Conservation (phyloP, 2,329 filamentous ascomycete genomes). For the Penicillium sp. region DNA sequence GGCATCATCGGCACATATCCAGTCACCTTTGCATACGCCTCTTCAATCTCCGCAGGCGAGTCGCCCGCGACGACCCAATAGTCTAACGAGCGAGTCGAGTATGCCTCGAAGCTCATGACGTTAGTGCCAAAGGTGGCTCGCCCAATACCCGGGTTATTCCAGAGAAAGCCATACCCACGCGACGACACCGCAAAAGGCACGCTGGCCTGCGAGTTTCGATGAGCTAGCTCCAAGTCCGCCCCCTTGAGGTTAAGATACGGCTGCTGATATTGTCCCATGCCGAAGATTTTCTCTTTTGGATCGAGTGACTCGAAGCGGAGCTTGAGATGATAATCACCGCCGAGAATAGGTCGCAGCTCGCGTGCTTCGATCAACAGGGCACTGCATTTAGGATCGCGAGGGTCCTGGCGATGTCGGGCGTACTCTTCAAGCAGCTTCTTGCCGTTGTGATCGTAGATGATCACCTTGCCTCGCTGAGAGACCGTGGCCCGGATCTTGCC, state of each 20-base stretch:
- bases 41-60: conserved; percentile 57
- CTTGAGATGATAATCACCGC: conserved; percentile 60
- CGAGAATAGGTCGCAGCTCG: conserved; percentile 58
- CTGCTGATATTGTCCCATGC: conserved; percentile 71
- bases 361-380: conserved; percentile 59
- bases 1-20: conserved; percentile 68
- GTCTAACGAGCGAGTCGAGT: conserved; percentile 59
- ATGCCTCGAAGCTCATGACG: conserved; percentile 62
- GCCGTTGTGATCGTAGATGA: conserved; percentile 47
- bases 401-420: conserved; percentile 52
- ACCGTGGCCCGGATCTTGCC: conserved; percentile 53
- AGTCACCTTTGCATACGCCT: conserved; percentile 58
- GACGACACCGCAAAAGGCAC: conserved; percentile 64
- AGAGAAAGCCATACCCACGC: conserved; percentile 63
- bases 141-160: conserved; percentile 67
- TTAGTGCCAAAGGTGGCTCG: conserved; percentile 63
- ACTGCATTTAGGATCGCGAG: conserved; percentile 60
- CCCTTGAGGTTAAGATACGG: conserved; percentile 65
- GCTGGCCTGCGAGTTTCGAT: conserved; percentile 67
- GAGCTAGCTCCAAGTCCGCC: conserved; percentile 63
- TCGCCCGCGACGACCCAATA: conserved; percentile 66
- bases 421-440: conserved; percentile 56
- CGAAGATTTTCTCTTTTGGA: conserved; percentile 62
- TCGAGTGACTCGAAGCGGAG: conserved; percentile 59
- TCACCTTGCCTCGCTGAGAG: conserved; percentile 53